A percentile compares a stretch with the other conserved stretches of the same genome.
Evolutionary conservation across 768 basidiomycete species (phyloP).

Genomic region (Lactarius psammicola): DNA sequence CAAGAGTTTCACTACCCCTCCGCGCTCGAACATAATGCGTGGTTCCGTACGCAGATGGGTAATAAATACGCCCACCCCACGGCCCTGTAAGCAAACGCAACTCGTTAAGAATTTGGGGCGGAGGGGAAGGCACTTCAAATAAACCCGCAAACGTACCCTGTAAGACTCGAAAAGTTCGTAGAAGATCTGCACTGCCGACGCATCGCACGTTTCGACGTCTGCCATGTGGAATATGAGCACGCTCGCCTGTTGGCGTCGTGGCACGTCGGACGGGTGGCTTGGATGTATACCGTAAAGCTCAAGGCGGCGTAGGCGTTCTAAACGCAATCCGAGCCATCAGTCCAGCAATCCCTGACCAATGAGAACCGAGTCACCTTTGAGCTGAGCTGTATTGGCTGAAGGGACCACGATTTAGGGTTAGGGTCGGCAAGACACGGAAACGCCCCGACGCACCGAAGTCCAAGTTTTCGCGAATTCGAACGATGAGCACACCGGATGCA

Average conservation of each 20-base stretch:
- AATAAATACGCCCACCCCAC: conserved; percentile 46
- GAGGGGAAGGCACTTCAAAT: not conserved
- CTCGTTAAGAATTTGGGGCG: not conserved
- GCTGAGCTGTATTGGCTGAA: conserved; percentile 87
- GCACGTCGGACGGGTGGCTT: conserved; percentile 88
- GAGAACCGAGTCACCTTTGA: conserved; percentile 61
- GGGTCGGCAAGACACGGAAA: not conserved
- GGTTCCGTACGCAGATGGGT: conserved; percentile 44
- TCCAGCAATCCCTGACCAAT: conserved; percentile 1
- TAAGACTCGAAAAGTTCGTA: conserved; percentile 78
- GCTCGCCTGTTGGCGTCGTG: conserved; percentile 67
- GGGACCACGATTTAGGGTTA: conserved; percentile 18
- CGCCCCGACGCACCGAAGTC: conserved; percentile 72
- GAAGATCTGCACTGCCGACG: conserved; percentile 88
- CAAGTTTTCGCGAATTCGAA: conserved; percentile 85
- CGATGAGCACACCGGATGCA: conserved; percentile 77
- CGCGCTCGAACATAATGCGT: conserved; percentile 42
- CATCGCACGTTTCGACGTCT: conserved; percentile 88
- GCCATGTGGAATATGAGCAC: conserved; percentile 90
- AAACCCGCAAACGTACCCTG: conserved; percentile 45
- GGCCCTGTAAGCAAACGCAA: conserved; percentile 35
- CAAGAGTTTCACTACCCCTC: conserved; percentile 44
- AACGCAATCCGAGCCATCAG: conserved; percentile 6
- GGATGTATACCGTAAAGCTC: conserved; percentile 82
- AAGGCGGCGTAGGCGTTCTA: conserved; percentile 77